phyloP scores from a whole-genome alignment of 345 rosid genomes.

The Populus pruinosa region DNA sequence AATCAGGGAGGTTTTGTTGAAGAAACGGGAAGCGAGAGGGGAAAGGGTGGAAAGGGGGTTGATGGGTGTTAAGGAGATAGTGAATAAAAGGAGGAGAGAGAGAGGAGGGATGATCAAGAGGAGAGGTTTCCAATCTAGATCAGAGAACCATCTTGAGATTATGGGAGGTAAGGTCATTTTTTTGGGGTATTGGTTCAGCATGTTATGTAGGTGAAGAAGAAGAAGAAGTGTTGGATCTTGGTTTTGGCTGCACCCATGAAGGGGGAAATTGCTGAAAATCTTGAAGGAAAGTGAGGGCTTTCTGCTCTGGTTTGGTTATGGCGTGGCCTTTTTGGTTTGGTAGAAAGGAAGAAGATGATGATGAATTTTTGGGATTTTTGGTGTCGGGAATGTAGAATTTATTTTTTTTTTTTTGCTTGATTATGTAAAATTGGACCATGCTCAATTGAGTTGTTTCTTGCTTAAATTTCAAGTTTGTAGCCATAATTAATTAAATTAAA shows the following conservation, averaged over 20 bases:
- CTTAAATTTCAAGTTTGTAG: background rate
- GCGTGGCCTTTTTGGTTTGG: background rate
- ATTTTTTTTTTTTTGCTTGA: too few species aligned
- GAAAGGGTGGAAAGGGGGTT: conserved; percentile 14
- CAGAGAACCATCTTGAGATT: conserved; percentile 1
- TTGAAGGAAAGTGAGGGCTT: background rate
- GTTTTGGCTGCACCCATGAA: background rate
- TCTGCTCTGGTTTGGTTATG: background rate
- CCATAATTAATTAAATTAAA: background rate
- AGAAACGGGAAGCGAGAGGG: conserved; percentile 8
- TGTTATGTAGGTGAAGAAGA: background rate
- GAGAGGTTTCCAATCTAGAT: conserved; percentile 16
- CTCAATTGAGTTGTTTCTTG: background rate
- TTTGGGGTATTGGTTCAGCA: background rate
- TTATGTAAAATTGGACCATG: background rate
- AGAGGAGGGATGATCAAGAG: conserved; percentile 15
- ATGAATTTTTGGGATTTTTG: background rate
- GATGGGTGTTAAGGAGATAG: background rate
- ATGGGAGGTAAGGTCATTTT: background rate
- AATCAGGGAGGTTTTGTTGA: background rate
- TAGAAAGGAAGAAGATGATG: background rate
- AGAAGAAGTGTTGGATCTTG: background rate
- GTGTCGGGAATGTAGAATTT: too few species aligned
- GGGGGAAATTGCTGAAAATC: background rate
- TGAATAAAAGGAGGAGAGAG: conserved; percentile 10